A percentile compares a stretch with the other conserved stretches of the same genome.
These are phyloP conservation scores for Russula virescens DNA, from an alignment of 768 basidiomycete species.

Conservation along the genomic window DNA sequence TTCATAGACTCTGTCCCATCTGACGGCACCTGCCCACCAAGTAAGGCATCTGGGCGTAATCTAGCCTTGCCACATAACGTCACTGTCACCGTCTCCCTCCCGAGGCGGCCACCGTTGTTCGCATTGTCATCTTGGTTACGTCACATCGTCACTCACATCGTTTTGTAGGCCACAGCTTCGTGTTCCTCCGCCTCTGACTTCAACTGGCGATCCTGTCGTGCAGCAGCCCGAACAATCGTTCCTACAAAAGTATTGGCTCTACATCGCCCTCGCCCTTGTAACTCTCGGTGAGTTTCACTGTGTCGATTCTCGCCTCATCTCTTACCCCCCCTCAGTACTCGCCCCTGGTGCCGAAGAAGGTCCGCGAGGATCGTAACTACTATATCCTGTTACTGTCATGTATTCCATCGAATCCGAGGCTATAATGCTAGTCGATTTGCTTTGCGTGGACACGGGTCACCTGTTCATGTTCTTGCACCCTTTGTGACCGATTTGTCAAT, in stretches of 20 bases:
- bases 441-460: neutral
- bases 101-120: conserved; percentile 54
- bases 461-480: neutral
- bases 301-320: neutral
- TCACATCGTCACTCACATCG: neutral
- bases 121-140: conserved; percentile 25
- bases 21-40: conserved; percentile 55
- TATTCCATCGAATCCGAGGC: neutral
- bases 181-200: conserved; percentile 58
- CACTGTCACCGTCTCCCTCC: conserved; percentile 42
- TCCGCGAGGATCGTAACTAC: conserved; percentile 1
- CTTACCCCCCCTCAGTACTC: conserved; percentile 1
- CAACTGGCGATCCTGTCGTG: conserved; percentile 57
- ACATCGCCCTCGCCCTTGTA: conserved; percentile 54
- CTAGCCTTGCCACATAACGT: conserved; percentile 39
- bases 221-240: conserved; percentile 69
- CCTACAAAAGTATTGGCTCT: conserved; percentile 89
- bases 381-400: neutral
- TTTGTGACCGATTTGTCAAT: conserved; percentile 1
- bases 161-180: conserved; percentile 57
- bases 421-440: neutral
- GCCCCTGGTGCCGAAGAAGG: conserved; percentile 16
- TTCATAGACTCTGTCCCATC: conserved; percentile 63
- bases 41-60: conserved; percentile 4
- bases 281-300: conserved; percentile 48